Percentiles rank a stretch among this genome's conserved stretches.
Evolutionary conservation across 148 eudicot genomes (phyloP).

Genomic region (Cornus florida): DNA sequence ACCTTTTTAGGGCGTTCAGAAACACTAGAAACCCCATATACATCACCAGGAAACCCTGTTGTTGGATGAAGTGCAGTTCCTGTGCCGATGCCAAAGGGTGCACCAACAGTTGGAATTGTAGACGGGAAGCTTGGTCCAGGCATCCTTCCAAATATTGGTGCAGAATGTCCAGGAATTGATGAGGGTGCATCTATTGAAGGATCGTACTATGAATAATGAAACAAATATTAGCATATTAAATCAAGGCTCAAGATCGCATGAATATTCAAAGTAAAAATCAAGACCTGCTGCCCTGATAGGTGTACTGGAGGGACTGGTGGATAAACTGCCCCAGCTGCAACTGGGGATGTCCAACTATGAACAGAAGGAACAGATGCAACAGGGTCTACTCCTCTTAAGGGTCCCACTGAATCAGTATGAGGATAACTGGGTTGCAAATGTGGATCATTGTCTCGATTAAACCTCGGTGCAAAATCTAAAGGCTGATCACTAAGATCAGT

Average conservation of each 20-base stretch:
- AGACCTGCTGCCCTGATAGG: slow-evolving; percentile 64
- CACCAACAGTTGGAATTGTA: slow-evolving; percentile 42
- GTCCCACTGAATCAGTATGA: slow-evolving; percentile 43
- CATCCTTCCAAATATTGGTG: slow-evolving; percentile 59
- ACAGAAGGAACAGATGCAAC: slow-evolving; percentile 40
- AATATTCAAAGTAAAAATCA: slow-evolving; percentile 18
- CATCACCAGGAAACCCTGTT: slow-evolving; percentile 63
- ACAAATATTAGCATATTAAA: slow-evolving; percentile 16
- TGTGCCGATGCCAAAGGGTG: slow-evolving; percentile 58
- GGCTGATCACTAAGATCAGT: slow-evolving; percentile 66
- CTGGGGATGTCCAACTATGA: slow-evolving; percentile 60
- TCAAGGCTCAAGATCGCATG: neutral
- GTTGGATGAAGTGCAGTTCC: slow-evolving; percentile 56
- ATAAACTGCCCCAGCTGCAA: slow-evolving; percentile 53
- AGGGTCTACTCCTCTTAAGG: slow-evolving; percentile 42
- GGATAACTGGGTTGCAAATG: slow-evolving; percentile 42
- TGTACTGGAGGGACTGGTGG: slow-evolving; percentile 55
- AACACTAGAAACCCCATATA: slow-evolving; percentile 56
- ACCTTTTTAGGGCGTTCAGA: slow-evolving; percentile 96
- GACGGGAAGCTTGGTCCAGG: slow-evolving; percentile 61
- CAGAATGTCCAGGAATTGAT: slow-evolving; percentile 60
- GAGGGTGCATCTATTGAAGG: slow-evolving; percentile 50
- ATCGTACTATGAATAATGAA: slow-evolving; percentile 55
- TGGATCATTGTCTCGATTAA: slow-evolving; percentile 52
- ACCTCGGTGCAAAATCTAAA: slow-evolving; percentile 64